phyloP scores from a whole-genome alignment of 176 grass and related monocot genomes.

The bread wheat (Triticum aestivum) region IWGSC_CS_RefSeq_v2.1 NC_057798.1:183019347-183019846 shows the following conservation, averaged over 20 bases:
- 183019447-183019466: constrained; percentile 9
- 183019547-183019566: constrained; percentile 89
- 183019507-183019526: constrained; percentile 74
- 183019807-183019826: background rate
- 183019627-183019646: constrained; percentile 88
- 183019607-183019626: constrained; percentile 80
- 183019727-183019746: background rate
- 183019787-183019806: background rate
- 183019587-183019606: constrained; percentile 98
- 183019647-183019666: constrained; percentile 31
- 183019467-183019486: constrained; percentile 79
- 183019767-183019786: background rate
- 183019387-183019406: constrained; percentile 6
- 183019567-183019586: constrained; percentile 54
- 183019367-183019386: background rate
- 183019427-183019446: background rate
- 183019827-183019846: background rate
- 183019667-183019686: background rate
- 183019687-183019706: background rate
- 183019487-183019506: constrained; percentile 57
- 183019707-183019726: background rate
- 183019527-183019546: constrained; percentile 71
- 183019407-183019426: constrained; percentile 9
- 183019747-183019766: constrained; percentile 9
- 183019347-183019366: no score